phyloP scores from a whole-genome alignment of 2,329 filamentous ascomycete genomes.

The Thielaviopsis ethacetica region DNA sequence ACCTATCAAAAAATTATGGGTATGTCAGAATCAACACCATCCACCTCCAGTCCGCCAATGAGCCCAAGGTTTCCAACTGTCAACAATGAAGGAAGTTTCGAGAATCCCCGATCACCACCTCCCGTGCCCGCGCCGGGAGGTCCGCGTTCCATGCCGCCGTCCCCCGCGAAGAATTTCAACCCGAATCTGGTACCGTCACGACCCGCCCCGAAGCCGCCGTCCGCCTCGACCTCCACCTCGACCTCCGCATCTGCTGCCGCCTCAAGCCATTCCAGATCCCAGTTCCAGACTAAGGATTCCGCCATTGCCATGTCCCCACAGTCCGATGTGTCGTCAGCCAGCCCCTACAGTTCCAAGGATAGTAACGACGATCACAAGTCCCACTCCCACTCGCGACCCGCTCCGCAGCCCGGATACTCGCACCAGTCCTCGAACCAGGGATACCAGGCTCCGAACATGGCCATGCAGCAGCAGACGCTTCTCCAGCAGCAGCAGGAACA shows the following conservation, averaged over 20 bases:
- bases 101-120: constrained; percentile 86
- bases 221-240: constrained; percentile 32
- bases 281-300: constrained; percentile 43
- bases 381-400: constrained; percentile 49
- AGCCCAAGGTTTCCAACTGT: constrained; percentile 73
- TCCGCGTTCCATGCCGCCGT: constrained; percentile 19
- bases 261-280: constrained; percentile 31
- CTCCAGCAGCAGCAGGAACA: constrained; percentile 77
- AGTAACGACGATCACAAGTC: constrained; percentile 47
- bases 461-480: constrained; percentile 42
- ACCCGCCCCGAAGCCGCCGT: constrained; percentile 68
- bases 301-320: constrained; percentile 44
- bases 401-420: constrained; percentile 30
- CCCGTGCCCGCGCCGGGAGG: constrained; percentile 50
- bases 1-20: constrained; percentile 38
- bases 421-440: constrained; percentile 9
- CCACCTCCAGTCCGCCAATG: constrained; percentile 59
- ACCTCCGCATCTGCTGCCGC: constrained; percentile 28
- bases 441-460: constrained; percentile 25
- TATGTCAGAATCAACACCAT: constrained; percentile 27
- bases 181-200: constrained; percentile 53
- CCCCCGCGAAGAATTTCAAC: constrained; percentile 32
- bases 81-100: constrained; percentile 85
- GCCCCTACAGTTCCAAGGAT: constrained; percentile 35
- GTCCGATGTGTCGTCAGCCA: constrained; percentile 35